These are phyloP conservation scores for Mycena galopus DNA, from an alignment of 768 basidiomycete species.

Conservation along the genomic window DNA sequence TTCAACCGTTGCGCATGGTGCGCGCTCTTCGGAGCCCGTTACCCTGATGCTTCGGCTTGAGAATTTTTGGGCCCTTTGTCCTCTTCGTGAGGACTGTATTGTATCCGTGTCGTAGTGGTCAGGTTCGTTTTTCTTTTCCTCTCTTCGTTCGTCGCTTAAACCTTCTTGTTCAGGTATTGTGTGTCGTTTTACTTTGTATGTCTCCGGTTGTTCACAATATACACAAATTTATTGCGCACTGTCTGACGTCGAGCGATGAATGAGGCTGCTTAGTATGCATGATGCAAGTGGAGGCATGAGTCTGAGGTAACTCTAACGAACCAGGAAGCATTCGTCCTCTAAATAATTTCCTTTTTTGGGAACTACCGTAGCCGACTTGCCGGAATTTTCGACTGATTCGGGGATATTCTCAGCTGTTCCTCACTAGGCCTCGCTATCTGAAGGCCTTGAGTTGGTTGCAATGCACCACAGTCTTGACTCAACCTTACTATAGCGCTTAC, in stretches of 20 bases:
- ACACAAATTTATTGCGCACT: neutral
- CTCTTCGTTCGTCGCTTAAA: neutral
- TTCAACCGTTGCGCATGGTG: neutral
- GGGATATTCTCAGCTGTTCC: too few species aligned
- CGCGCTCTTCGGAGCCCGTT: neutral
- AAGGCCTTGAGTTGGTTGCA: too few species aligned
- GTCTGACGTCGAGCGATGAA: neutral
- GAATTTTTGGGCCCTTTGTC: slow-evolving; percentile 26
- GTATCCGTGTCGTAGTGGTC: neutral
- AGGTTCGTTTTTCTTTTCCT: slow-evolving; percentile 2
- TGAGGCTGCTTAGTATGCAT: too few species aligned
- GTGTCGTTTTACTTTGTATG: neutral
- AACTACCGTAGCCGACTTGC: too few species aligned
- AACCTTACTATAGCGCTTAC: neutral
- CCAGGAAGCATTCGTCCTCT: too few species aligned
- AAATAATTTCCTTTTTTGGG: too few species aligned
- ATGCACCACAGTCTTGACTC: neutral
- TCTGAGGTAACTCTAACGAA: too few species aligned
- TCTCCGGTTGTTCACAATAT: neutral
- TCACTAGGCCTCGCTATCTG: too few species aligned
- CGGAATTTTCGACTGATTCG: too few species aligned
- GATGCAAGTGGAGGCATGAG: too few species aligned
- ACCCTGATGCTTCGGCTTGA: slow-evolving; percentile 6
- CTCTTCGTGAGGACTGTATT: slow-evolving; percentile 16
- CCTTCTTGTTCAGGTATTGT: neutral